A percentile compares a stretch with the other conserved stretches of the same genome.
Conservation (phyloP, 371 early-diverging fungal species). For the Mycotypha africana region DNA sequence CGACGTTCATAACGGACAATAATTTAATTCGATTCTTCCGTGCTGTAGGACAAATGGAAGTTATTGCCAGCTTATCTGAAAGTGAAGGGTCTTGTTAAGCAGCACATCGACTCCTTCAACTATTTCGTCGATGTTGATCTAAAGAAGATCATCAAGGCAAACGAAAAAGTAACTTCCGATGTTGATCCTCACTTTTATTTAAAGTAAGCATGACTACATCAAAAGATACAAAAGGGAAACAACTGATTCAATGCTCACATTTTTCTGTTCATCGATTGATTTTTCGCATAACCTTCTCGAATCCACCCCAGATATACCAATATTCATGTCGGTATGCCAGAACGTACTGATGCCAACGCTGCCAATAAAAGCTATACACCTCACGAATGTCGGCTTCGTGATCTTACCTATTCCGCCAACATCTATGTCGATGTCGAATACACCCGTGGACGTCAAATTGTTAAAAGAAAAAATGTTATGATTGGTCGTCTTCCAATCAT, state of each 20-base stretch:
- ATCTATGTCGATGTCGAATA: conserved; percentile 99
- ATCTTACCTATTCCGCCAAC: conserved; percentile 96
- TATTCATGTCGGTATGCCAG: conserved; percentile 88
- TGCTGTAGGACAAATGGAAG: conserved; percentile 94
- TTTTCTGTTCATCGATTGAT: conserved; percentile 2
- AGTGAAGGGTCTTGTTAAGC: conserved; percentile 98
- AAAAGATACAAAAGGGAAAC: no score
- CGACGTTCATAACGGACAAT: no score
- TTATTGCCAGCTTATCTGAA: conserved; percentile 96
- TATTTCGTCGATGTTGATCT: conserved; percentile 97
- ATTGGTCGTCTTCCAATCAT: conserved; percentile 99
- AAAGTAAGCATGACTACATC: no score
- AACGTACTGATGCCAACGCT: conserved; percentile 75
- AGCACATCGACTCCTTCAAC: conserved; percentile 99
- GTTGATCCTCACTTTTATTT: conserved; percentile 98
- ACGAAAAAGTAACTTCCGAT: conserved; percentile 95
- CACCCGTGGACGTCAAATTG: conserved; percentile 84
- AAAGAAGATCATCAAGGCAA: conserved; percentile 93
- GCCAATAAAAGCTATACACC: conserved; percentile 85
- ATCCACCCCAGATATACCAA: conserved; percentile 90
- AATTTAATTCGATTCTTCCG: no score
- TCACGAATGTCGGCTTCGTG: conserved; percentile 98
- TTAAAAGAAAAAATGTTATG: conserved; percentile 80
- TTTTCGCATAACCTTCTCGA: no score
- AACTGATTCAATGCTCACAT: no score